Conservation (phyloP, 805 yeast genomes). For the Komagataella kurtzmanii region DNA sequence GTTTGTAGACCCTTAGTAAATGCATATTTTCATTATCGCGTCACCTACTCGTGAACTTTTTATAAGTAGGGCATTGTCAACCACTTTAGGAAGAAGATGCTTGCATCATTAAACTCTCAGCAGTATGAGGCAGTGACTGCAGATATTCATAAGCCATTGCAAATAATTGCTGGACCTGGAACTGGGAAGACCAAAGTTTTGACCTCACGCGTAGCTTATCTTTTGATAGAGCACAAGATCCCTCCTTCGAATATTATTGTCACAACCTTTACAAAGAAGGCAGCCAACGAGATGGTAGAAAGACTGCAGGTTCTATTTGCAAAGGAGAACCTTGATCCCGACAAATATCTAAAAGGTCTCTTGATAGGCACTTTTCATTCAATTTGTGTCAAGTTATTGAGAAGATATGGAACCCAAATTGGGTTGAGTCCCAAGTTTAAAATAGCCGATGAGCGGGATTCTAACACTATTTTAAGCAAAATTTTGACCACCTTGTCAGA, state of each 20-base stretch:
- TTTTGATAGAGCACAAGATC: slow-evolving; percentile 36
- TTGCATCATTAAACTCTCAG: slow-evolving; percentile 20
- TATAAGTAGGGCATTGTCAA: not conserved
- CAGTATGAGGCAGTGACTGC: slow-evolving; percentile 32
- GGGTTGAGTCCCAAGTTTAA: slow-evolving; percentile 28
- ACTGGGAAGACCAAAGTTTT: slow-evolving; percentile 76
- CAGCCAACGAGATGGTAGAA: slow-evolving; percentile 74
- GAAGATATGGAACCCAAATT: slow-evolving; percentile 36
- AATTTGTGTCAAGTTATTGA: slow-evolving; percentile 50
- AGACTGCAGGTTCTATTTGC: slow-evolving; percentile 31
- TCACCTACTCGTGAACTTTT: not conserved
- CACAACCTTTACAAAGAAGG: slow-evolving; percentile 88
- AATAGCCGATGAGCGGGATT: slow-evolving; percentile 58
- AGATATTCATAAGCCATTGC: slow-evolving; percentile 23
- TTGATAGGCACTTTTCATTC: slow-evolving; percentile 87
- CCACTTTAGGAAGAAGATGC: not conserved
- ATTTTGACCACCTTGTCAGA: slow-evolving; percentile 21
- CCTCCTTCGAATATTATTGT: slow-evolving; percentile 59
- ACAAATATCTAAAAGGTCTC: slow-evolving; percentile 18
- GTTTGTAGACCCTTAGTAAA: not conserved
- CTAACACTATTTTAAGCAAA: slow-evolving; percentile 28
- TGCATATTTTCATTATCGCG: not conserved
- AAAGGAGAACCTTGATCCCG: slow-evolving; percentile 15
- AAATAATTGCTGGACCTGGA: slow-evolving; percentile 49
- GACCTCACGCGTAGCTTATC: slow-evolving; percentile 63